Evolutionary conservation across 768 basidiomycete genomes (phyloP).

Genomic region (Hortiboletus flavorubellus): DNA sequence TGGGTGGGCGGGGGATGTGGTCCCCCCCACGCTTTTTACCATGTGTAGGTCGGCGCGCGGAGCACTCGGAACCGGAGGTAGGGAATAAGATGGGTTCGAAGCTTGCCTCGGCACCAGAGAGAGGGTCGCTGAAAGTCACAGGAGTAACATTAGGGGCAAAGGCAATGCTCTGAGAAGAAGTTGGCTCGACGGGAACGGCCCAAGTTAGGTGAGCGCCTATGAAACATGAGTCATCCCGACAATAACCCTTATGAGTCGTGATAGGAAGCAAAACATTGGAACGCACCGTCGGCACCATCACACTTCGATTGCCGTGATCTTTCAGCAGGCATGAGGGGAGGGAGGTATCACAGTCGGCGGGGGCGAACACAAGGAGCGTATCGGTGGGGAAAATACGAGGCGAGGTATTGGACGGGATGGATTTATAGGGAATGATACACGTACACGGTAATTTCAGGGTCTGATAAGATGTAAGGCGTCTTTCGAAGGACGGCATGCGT

Average conservation of each 20-base stretch:
- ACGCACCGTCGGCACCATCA: constrained; percentile 36
- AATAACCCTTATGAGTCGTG: constrained; percentile 1
- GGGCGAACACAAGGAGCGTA: constrained; percentile 20
- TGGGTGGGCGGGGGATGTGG: constrained; percentile 81
- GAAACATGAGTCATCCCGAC: constrained; percentile 14
- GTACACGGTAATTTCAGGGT: constrained; percentile 36
- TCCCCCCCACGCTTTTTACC: constrained; percentile 68
- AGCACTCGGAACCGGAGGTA: constrained; percentile 33
- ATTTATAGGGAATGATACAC: constrained; percentile 32
- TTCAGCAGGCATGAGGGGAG: constrained; percentile 43
- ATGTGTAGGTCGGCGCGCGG: constrained; percentile 48
- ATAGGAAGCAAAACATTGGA: not conserved
- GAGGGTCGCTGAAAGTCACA: constrained; percentile 51
- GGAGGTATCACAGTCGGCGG: constrained; percentile 25
- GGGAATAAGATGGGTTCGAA: constrained; percentile 60
- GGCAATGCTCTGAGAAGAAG: constrained; percentile 40
- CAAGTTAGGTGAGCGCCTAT: constrained; percentile 45
- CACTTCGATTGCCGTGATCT: constrained; percentile 38
- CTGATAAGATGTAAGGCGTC: constrained; percentile 30
- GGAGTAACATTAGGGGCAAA: constrained; percentile 61
- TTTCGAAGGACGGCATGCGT: constrained; percentile 28
- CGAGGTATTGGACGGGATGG: constrained; percentile 12
- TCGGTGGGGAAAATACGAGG: constrained; percentile 26
- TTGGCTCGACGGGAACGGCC: constrained; percentile 42
- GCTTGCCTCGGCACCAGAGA: constrained; percentile 33